phyloP scores from a whole-genome alignment of 2,329 filamentous ascomycete genomes.

The Ophiostoma populinum region DNA sequence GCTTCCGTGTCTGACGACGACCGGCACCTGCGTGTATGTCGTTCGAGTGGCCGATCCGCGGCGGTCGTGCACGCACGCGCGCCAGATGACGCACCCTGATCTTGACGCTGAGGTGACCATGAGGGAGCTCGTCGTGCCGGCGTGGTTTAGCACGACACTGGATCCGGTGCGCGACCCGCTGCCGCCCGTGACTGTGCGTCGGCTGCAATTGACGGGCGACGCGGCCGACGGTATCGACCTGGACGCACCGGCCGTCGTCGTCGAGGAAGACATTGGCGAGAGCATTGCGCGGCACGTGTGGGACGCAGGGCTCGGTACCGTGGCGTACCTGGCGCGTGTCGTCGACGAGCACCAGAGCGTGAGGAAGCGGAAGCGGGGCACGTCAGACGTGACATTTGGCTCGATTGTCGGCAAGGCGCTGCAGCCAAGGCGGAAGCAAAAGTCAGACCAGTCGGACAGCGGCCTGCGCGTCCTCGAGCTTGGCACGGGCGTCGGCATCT shows the following conservation, averaged over 20 bases:
- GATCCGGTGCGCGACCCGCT: conserved; percentile 2
- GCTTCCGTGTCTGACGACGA: not conserved
- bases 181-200: conserved; percentile 16
- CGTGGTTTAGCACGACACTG: conserved; percentile 18
- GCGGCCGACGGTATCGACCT: no score
- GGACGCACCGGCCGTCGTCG: conserved; percentile 17
- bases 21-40: conserved; percentile 11
- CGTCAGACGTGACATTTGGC: not conserved
- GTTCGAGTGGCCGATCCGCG: conserved; percentile 12
- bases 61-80: conserved; percentile 11
- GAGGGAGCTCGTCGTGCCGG: conserved; percentile 26
- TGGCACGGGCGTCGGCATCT: conserved; percentile 37
- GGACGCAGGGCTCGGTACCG: conserved; percentile 36
- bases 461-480: conserved; percentile 32
- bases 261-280: conserved; percentile 41
- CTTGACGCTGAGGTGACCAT: not conserved
- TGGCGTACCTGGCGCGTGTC: conserved; percentile 19
- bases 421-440: not conserved
- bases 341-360: not conserved
- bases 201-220: conserved; percentile 14
- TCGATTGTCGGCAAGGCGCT: not conserved
- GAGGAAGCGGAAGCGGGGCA: no score
- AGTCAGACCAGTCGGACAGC: not conserved
- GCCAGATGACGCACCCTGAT: conserved; percentile 11
- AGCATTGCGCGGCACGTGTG: conserved; percentile 43